Base-by-base conservation (phyloP, 164 flowering plant species). In the Houttuynia cordata region DNA sequence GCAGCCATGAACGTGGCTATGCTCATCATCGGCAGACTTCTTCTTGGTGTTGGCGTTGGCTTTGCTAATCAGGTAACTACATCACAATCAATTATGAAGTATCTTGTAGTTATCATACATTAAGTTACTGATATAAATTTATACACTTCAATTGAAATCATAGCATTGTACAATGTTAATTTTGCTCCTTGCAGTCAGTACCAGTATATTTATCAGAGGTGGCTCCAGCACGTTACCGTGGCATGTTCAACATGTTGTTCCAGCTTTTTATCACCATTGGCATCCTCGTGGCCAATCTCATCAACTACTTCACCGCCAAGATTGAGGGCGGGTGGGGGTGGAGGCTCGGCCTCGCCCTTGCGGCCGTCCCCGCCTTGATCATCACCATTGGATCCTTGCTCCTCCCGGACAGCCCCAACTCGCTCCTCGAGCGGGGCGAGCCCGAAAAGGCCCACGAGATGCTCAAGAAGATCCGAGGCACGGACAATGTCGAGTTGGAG, bases 21-120 rank as follows among this genome's bases (percentile, higher is more conserved):
- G 58, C 53, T 58, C 51, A 15, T 57, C 47, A 40, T 34, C n/a
- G 47, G 12, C 0, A 69, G 91, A 52, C 54, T 87, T 42, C 58
- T 75, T 21, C 80, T 87, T 17, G 91, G 91, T 0, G 9, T 68
- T 15, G 95, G 95, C 0, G 86, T 85, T 47, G 89, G 96, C 0
- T 85, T 87, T 24, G 89, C 78, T 49, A 87, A 83, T 30, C 37
- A 30, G 37, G 37, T 30, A 30, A 30, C 2, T 6, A 30, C 37
- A n/a, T n/a, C n/a, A n/a, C n/a, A n/a, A n/a, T n/a, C n/a, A n/a
- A n/a, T n/a, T n/a, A n/a, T n/a, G n/a, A n/a, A n/a, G n/a, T n/a
- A n/a, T n/a, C n/a, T n/a, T n/a, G n/a, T n/a, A n/a, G n/a, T n/a
- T n/a, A n/a, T n/a, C n/a, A n/a, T n/a, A n/a, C n/a, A n/a, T n/a